phyloP scores from a whole-genome alignment of 768 basidiomycete species.

The Kwoniella botswanensis region DNA sequence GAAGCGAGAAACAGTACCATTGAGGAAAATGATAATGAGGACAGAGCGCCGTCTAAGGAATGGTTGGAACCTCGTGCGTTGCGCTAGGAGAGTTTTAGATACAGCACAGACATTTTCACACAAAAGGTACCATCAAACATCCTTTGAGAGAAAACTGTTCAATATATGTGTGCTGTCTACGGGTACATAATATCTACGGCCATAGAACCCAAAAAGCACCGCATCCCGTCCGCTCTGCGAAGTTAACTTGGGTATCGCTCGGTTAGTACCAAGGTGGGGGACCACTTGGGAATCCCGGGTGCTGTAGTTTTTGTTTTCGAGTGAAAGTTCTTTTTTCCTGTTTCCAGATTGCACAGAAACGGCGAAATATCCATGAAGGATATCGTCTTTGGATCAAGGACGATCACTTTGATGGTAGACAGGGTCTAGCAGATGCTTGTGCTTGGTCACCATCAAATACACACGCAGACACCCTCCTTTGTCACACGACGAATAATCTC shows the following conservation, averaged over 20 bases:
- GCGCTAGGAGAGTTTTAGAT: not conserved
- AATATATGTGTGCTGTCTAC: no score
- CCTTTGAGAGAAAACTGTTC: not conserved
- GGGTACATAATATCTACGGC: not conserved
- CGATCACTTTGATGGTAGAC: no score
- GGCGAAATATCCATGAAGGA: no score
- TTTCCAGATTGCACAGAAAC: no score
- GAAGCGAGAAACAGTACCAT: no score
- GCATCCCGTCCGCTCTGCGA: slow-evolving; percentile 1
- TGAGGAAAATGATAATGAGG: no score
- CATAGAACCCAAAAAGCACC: not conserved
- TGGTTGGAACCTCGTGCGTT: not conserved
- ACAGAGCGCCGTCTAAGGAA: not conserved
- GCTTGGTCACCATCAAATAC: no score
- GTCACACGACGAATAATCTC: no score
- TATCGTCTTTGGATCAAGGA: no score
- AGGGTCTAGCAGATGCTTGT: no score
- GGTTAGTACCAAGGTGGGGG: slow-evolving; percentile 1
- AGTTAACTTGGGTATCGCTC: not conserved
- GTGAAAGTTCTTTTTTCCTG: not conserved
- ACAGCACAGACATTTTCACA: not conserved
- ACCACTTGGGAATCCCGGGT: slow-evolving; percentile 1
- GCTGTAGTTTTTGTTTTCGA: not conserved
- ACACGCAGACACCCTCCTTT: no score
- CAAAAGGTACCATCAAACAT: not conserved